Evolutionary conservation across 139 green algal genomes (phyloP), one percentile per base, ranked within the genome.

Genomic region (Prasinococcaceae sp.): DNA sequence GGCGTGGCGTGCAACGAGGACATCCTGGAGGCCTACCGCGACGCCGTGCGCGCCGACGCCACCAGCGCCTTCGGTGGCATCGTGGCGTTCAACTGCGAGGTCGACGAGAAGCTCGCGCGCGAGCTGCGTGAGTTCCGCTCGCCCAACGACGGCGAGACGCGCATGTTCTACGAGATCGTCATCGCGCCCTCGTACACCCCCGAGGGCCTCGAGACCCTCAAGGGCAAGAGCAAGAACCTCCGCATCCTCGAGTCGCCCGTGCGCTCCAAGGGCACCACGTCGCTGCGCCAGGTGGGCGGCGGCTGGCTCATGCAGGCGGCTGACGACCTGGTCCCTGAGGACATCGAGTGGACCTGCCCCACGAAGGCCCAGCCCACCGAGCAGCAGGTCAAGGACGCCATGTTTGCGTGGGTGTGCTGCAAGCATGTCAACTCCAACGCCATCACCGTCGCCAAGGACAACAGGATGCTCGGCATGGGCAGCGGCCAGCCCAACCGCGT

Each of bases 91-190:
- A 99, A 99, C 76, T 63, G 78, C 20, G 28, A 38, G 10, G 55
- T 79, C n/a, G 55, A 62, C 16, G 70, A 66, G 57, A 30, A 57
- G 10, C 73, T 98, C 49, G 90, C 90, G 1, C 69, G 67, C 2
- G 82, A 95, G 63, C 84, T 98, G 41, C 70, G 90, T 4, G 84
- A 97, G 75, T 96, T 92, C 70, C 65, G 79, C 48, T 80, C 58
- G 27, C 90, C 90, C n/a, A 87, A 79, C 20, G 90, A 98, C 69
- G 74, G 73, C 50, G 83, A 94, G 74, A 97, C 88, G 20, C 79
- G 83, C 51, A 98, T 98, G 90, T 98, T 98, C 58, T 98, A 98
- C 58, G 90, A 98, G 76, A 97, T 98, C 28, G 90, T 98, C 17
- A 92, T 96, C 47, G 90, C 89, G 2, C 90, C 90, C 16, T 42